Evolutionary conservation across 1,139 yeast genomes (phyloP).

Genomic region (Pichia sp.): DNA sequence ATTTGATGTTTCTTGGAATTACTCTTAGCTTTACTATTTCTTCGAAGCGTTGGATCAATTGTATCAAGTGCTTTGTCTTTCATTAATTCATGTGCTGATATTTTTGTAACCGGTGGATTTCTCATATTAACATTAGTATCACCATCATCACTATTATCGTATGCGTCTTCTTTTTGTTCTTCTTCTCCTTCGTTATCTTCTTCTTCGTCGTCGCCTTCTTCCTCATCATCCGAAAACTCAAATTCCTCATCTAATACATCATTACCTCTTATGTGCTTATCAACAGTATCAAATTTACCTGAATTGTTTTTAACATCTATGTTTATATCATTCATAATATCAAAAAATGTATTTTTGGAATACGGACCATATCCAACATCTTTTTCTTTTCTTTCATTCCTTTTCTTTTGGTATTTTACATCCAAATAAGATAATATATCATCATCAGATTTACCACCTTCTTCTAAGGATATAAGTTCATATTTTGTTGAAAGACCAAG

Average conservation of each 20-base stretch:
- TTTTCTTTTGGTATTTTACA: slow-evolving; percentile 17
- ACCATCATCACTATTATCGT: neutral
- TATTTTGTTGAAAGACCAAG: slow-evolving; percentile 27
- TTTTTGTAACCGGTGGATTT: neutral
- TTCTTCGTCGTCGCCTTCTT: neutral
- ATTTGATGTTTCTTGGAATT: neutral
- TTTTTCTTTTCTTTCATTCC: slow-evolving; percentile 20
- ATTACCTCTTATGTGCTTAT: neutral
- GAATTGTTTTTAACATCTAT: neutral
- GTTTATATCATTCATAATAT: slow-evolving; percentile 16
- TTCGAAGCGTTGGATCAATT: neutral
- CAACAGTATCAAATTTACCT: neutral
- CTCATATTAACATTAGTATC: neutral
- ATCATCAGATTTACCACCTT: slow-evolving; percentile 24
- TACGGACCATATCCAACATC: slow-evolving; percentile 27
- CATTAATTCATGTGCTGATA: neutral
- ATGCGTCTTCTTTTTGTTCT: neutral
- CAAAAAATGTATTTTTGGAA: slow-evolving; percentile 19
- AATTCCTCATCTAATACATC: slow-evolving; percentile 7
- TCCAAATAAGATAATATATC: slow-evolving; percentile 25
- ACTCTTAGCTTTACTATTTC: neutral
- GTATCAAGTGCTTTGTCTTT: neutral
- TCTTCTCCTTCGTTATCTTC: neutral
- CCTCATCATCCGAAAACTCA: slow-evolving; percentile 1
- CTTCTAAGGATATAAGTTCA: slow-evolving; percentile 24